Evolutionary conservation across 1,284 basidiomycete species (phyloP).

Genomic region (Ganoderma meredithae): DNA sequence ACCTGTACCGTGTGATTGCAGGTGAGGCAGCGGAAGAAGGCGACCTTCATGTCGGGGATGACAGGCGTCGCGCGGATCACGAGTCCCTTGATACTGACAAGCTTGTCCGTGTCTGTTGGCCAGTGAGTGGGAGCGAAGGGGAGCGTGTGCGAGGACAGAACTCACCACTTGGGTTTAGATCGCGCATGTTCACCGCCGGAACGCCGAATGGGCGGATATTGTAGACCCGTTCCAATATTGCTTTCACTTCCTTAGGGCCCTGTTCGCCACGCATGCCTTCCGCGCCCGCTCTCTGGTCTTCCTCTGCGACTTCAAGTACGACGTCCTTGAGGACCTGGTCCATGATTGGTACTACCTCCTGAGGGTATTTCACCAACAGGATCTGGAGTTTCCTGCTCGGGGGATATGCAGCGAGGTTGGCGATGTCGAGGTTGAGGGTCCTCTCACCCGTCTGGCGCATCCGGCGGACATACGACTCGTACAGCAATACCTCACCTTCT

Average conservation of each 20-base stretch:
- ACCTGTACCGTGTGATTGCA: conserved; percentile 96
- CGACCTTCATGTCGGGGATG: conserved; percentile 98
- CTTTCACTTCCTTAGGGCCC: conserved; percentile 80
- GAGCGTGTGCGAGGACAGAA: background rate
- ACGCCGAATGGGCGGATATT: conserved; percentile 93
- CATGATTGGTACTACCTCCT: conserved; percentile 96
- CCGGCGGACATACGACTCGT: conserved; percentile 84
- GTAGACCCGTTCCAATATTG: conserved; percentile 85
- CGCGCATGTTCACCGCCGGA: conserved; percentile 87
- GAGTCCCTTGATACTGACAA: conserved; percentile 94
- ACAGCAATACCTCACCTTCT: conserved; percentile 75
- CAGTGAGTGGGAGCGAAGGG: background rate
- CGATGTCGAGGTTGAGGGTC: conserved; percentile 91
- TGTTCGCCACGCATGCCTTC: conserved; percentile 76
- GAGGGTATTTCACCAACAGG: conserved; percentile 91
- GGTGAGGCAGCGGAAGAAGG: conserved; percentile 97
- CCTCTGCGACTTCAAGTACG: conserved; percentile 83
- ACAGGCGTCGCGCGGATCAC: conserved; percentile 98
- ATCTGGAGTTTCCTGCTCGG: conserved; percentile 83
- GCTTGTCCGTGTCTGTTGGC: conserved; percentile 92
- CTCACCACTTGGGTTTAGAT: conserved; percentile 86
- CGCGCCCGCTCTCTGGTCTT: conserved; percentile 73
- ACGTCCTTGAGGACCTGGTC: conserved; percentile 95
- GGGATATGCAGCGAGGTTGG: conserved; percentile 90
- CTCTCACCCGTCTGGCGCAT: conserved; percentile 93